Percentiles rank a stretch among this genome's conserved stretches.
Conservation (phyloP, 2,329 filamentous ascomycete species). For the Hypoxylon sp. region DNA sequence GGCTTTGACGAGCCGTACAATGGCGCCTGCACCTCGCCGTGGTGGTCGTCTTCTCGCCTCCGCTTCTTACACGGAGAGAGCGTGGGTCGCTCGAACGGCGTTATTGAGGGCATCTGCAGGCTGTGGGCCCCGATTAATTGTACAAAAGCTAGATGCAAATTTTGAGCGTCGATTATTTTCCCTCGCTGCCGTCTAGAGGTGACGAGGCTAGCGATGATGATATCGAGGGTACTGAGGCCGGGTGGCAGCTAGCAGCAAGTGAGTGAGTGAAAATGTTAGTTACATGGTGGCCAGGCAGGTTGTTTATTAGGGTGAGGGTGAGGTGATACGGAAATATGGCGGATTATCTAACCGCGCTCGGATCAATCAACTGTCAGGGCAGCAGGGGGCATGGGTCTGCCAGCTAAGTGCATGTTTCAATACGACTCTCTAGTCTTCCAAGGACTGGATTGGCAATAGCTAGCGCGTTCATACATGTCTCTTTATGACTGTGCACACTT, state of each 20-base stretch:
- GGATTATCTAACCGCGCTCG: slow-evolving; percentile 31
- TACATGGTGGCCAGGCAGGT: slow-evolving; percentile 25
- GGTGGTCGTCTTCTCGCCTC: slow-evolving; percentile 56
- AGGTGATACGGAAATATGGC: slow-evolving; percentile 27
- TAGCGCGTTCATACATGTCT: not conserved
- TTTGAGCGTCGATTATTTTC: slow-evolving; percentile 8
- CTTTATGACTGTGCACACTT: slow-evolving; percentile 1
- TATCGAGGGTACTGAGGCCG: slow-evolving; percentile 6
- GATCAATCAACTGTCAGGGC: slow-evolving; percentile 34
- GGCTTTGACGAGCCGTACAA: slow-evolving; percentile 47
- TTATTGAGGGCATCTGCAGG: slow-evolving; percentile 57
- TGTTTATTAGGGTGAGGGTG: slow-evolving; percentile 40
- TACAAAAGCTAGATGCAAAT: slow-evolving; percentile 1
- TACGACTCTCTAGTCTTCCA: not conserved
- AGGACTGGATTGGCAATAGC: not conserved
- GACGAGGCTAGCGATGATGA: slow-evolving; percentile 6
- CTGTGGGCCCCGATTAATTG: slow-evolving; percentile 8
- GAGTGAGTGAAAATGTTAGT: slow-evolving; percentile 23
- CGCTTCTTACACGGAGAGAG: slow-evolving; percentile 56
- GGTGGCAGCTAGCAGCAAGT: slow-evolving; percentile 18
- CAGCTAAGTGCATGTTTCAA: not conserved
- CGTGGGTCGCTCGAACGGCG: slow-evolving; percentile 52
- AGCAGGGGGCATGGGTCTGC: slow-evolving; percentile 8
- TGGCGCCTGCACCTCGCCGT: slow-evolving; percentile 46
- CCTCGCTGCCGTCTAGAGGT: not conserved